These are phyloP conservation scores for Dictyostelium capitatum DNA, from an alignment of 78 protist species.

Conservation along the genomic window DNA sequence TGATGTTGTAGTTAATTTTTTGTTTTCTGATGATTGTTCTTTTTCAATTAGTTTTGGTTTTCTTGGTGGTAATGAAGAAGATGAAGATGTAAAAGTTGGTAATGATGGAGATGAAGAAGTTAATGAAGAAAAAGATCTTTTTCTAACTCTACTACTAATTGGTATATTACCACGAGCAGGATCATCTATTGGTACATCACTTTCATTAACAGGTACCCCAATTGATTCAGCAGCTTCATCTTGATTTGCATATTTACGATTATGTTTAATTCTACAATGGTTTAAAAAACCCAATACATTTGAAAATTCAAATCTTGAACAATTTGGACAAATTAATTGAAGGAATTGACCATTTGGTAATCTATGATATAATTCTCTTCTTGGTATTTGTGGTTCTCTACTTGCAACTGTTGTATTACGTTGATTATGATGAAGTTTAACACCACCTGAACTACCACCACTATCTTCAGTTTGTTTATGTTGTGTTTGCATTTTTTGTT, in stretches of 20 bases:
- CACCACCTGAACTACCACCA: neutral
- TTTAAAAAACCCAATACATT: conserved; percentile 35
- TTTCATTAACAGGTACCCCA: conserved; percentile 34
- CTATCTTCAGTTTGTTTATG: neutral
- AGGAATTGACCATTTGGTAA: neutral
- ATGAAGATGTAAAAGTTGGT: no score
- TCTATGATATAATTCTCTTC: neutral
- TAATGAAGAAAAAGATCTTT: no score
- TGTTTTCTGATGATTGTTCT: no score
- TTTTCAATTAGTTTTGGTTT: no score
- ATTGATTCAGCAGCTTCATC: conserved; percentile 23
- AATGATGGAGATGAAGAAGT: no score
- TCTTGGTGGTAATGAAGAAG: no score
- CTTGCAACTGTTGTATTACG: no score
- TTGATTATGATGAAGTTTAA: no score
- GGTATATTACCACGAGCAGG: conserved; percentile 6
- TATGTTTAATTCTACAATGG: conserved; percentile 45
- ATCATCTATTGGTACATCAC: conserved; percentile 49
- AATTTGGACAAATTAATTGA: conserved; percentile 43
- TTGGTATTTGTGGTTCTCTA: neutral
- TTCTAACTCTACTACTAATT: no score
- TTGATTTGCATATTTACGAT: neutral
- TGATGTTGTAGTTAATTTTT: neutral
- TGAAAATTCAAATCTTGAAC: conserved; percentile 15
- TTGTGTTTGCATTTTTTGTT: neutral